These are phyloP conservation scores for Coriolopsis trogii DNA, from an alignment of 1,284 basidiomycete genomes.

Conservation along the genomic window DNA sequence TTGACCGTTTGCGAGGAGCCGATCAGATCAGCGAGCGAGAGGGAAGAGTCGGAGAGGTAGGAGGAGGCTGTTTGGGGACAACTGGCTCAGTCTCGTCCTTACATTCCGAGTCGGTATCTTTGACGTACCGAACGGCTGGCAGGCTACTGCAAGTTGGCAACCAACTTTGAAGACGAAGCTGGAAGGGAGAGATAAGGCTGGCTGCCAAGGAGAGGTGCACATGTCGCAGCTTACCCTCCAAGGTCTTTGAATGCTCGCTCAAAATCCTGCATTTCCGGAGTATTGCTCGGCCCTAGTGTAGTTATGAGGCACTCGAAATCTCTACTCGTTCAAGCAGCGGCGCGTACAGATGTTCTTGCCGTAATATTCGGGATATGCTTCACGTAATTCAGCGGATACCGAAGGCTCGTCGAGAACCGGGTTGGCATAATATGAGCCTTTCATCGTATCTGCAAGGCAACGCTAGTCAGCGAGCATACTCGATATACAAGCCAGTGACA, in stretches of 20 bases:
- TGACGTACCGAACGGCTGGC: constrained; percentile 82
- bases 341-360: constrained; percentile 73
- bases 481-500: not conserved
- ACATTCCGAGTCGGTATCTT: not conserved
- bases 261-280: constrained; percentile 73
- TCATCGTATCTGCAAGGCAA: constrained; percentile 66
- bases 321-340: not conserved
- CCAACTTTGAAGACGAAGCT: constrained; percentile 84
- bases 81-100: not conserved
- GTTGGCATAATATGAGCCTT: constrained; percentile 94
- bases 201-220: not conserved
- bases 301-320: not conserved
- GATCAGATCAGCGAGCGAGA: constrained; percentile 68
- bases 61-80: constrained; percentile 49
- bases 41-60: constrained; percentile 61
- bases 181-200: not conserved
- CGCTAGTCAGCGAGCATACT: not conserved
- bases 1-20: constrained; percentile 72
- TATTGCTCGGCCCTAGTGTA: constrained; percentile 67
- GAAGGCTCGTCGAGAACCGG: constrained; percentile 69
- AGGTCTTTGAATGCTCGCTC: constrained; percentile 86
- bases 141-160: constrained; percentile 77
- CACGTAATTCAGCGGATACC: constrained; percentile 54
- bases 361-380: constrained; percentile 78
- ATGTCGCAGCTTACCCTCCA: constrained; percentile 52